Evolutionary conservation across 1,284 basidiomycete genomes (phyloP), one percentile per base, ranked within the genome.

Genomic region (Fistulina hepatica): DNA sequence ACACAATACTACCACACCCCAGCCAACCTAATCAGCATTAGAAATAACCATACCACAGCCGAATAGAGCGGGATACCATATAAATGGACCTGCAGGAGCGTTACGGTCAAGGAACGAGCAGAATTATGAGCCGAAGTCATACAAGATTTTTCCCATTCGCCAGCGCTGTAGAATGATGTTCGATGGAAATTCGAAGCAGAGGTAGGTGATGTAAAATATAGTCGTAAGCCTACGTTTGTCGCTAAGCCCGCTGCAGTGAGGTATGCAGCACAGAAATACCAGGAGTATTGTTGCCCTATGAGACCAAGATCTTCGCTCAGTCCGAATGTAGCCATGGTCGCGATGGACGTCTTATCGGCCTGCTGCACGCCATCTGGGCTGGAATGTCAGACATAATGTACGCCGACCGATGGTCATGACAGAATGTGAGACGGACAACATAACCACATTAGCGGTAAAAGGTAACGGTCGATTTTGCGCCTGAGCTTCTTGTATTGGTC

Each of bases 121-220:
- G 20, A 7, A 8, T 12, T 26, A 20, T n/a, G n/a, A n/a, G 15
- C n/a, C 12, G 33, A 15, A 11, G 9, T 5, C 38, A 3, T 35
- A 46, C 32, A 46, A 34, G 11, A 40, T 44, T 22, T 38, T 37
- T 9, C 45, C 45, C 40, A 46, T 41, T 21, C 37, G 37, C 45
- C 45, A 46, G 8, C 45, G 28, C 22, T 46, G 43, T 5, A 46
- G 37, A 13, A 46, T 20, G 22, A 46, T 33, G 23, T 46, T 46
- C 5, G 45, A 46, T 13, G 45, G 34, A n/a, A 30, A 30, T 30
- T 30, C 27, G 27, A 12, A 30, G 27, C 27, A 30, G 6, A 30
- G 27, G 27, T 30, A 30, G n/a, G 27, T 13, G 27, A 30, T 30
- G 27, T 30, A 30, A 6, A 6, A 6, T 6, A 16, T 6, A 30